Conservation (phyloP, 352 stramenopile genomes). For the Globisporangium cederbergense region DNA sequence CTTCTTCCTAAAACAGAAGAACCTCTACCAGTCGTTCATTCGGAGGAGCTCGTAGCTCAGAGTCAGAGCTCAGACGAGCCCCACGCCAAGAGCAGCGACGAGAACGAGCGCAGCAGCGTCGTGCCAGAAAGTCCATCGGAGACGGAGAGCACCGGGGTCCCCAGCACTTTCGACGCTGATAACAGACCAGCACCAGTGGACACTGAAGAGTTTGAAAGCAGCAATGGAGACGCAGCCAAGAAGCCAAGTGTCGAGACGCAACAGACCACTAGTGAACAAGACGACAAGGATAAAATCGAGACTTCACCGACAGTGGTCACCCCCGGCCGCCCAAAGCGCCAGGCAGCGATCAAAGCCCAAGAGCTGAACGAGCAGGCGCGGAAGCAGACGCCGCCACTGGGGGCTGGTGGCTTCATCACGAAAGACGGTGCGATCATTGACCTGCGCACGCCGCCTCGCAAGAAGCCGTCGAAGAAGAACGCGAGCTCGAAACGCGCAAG, state of each 20-base stretch:
- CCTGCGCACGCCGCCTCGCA: constrained; percentile 12
- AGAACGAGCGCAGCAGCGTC: background rate
- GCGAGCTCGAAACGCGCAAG: background rate
- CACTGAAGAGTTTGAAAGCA: background rate
- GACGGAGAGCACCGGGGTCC: background rate
- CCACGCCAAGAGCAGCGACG: background rate
- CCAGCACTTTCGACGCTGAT: background rate
- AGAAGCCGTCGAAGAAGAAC: constrained; percentile 2
- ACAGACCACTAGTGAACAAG: background rate
- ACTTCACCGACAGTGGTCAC: constrained; percentile 12
- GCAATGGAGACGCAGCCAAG: background rate
- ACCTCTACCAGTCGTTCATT: background rate
- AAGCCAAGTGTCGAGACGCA: background rate
- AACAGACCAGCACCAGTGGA: background rate
- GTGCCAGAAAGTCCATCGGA: constrained; percentile 1
- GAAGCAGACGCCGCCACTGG: constrained; percentile 2
- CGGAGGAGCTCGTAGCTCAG: background rate
- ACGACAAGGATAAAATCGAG: background rate
- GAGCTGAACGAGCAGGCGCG: constrained; percentile 16
- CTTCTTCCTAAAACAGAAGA: background rate
- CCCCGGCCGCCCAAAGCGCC: constrained; percentile 50
- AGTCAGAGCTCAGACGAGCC: constrained; percentile 1
- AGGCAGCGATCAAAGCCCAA: constrained; percentile 47
- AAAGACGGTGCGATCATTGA: constrained; percentile 9
- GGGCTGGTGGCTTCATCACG: background rate